Evolutionary conservation across 805 yeast genomes (phyloP).

Genomic region (Nakazawaea laoshanensis): DNA sequence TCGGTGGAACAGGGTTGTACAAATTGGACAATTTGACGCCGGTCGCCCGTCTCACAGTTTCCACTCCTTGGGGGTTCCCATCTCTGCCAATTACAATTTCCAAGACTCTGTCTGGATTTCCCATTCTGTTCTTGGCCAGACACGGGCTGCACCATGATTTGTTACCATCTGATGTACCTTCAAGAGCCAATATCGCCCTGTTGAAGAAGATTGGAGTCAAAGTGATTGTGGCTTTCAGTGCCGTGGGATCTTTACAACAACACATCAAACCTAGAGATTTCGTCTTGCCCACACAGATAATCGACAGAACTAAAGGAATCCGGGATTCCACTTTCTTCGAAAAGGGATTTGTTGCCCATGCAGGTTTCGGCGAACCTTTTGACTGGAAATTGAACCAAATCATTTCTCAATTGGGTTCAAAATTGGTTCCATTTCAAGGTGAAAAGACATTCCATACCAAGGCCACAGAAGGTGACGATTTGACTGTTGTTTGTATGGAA

Average conservation of each 20-base stretch:
- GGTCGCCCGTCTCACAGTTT: constrained; percentile 71
- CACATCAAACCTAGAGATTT: constrained; percentile 92
- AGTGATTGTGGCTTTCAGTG: constrained; percentile 86
- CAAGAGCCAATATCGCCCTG: constrained; percentile 93
- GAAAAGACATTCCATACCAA: constrained; percentile 54
- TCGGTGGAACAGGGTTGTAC: constrained; percentile 98
- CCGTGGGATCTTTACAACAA: constrained; percentile 90
- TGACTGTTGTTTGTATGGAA: constrained; percentile 93
- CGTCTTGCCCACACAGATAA: constrained; percentile 92
- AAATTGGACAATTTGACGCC: constrained; percentile 75
- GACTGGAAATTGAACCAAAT: constrained; percentile 64
- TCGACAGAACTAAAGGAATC: constrained; percentile 95
- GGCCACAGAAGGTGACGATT: constrained; percentile 58
- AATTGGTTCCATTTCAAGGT: constrained; percentile 37
- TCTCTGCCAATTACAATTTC: constrained; percentile 90
- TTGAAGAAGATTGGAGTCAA: constrained; percentile 80
- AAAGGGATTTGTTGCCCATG: constrained; percentile 93
- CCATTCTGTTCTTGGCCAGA: constrained; percentile 90
- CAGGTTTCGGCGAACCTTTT: constrained; percentile 95
- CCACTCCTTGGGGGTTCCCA: constrained; percentile 98
- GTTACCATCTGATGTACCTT: constrained; percentile 88
- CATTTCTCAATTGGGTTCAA: constrained; percentile 42
- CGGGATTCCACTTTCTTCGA: constrained; percentile 87
- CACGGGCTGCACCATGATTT: constrained; percentile 89
- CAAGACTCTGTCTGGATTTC: constrained; percentile 65